Conservation (phyloP, 306 rosid species). For the Echinosophora koreensis region DNA sequence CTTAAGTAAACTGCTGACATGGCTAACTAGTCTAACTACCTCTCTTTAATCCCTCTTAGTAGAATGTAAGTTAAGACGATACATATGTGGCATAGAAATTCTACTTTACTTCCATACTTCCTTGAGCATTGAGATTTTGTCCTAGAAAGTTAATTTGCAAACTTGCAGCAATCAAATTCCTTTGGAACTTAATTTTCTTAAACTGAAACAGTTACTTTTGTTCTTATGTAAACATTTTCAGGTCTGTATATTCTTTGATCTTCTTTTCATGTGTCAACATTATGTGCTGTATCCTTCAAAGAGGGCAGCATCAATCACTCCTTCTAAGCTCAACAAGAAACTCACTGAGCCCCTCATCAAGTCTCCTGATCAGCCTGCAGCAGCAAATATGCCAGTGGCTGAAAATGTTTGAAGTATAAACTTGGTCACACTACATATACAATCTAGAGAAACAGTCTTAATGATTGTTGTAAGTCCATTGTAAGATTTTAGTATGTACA, state of each 20-base stretch:
- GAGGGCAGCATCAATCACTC: not conserved
- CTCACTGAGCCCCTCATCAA: constrained; percentile 46
- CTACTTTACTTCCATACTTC: not conserved
- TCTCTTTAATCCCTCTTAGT: no score
- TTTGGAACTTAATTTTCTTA: not conserved
- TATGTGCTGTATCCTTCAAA: constrained; percentile 50
- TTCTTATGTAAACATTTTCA: constrained; percentile 20
- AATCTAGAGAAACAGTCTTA: not conserved
- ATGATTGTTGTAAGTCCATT: not conserved
- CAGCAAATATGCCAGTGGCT: not conserved
- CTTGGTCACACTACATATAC: no score
- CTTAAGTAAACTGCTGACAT: no score
- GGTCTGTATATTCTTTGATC: constrained; percentile 51
- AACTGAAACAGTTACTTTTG: constrained; percentile 3
- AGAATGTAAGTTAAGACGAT: no score
- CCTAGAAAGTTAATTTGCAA: not conserved
- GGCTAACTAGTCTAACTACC: no score
- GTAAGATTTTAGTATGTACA: not conserved
- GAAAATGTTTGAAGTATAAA: constrained; percentile 36
- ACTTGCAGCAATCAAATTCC: not conserved
- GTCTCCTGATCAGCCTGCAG: constrained; percentile 12
- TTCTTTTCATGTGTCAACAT: constrained; percentile 52
- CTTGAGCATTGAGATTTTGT: not conserved
- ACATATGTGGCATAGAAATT: not conserved
- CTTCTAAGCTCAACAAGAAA: constrained; percentile 28